Evolutionary conservation across 768 basidiomycete genomes (phyloP).

Genomic region (Mycena haematopus): DNA sequence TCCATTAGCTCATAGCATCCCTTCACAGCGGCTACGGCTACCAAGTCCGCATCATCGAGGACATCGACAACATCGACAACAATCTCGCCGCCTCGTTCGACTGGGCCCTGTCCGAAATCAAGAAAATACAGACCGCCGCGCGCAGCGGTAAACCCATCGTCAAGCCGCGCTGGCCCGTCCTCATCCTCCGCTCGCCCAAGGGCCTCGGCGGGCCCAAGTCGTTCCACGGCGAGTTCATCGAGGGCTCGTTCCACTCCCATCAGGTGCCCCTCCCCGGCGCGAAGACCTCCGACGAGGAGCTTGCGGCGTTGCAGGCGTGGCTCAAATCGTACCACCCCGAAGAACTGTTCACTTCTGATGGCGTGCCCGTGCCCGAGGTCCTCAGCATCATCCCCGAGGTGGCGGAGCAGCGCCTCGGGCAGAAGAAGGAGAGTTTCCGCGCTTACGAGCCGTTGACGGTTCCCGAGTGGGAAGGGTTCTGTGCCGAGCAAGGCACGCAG

Average conservation of each 20-base stretch:
- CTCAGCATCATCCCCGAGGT: slow-evolving; percentile 61
- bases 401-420: slow-evolving; percentile 70
- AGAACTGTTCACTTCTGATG: slow-evolving; percentile 67
- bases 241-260: slow-evolving; percentile 85
- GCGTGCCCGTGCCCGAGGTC: slow-evolving; percentile 60
- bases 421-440: slow-evolving; percentile 70
- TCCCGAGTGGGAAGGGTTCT: slow-evolving; percentile 68
- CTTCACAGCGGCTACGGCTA: slow-evolving; percentile 79
- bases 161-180: slow-evolving; percentile 92
- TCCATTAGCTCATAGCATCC: slow-evolving; percentile 12
- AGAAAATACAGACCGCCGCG: slow-evolving; percentile 80
- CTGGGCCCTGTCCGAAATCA: slow-evolving; percentile 79
- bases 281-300: slow-evolving; percentile 67
- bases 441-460: slow-evolving; percentile 65
- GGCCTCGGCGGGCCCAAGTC: slow-evolving; percentile 75
- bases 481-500: slow-evolving; percentile 59
- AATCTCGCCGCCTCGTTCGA: slow-evolving; percentile 83
- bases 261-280: slow-evolving; percentile 87
- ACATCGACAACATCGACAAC: slow-evolving; percentile 69
- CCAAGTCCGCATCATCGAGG: slow-evolving; percentile 82
- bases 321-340: slow-evolving; percentile 71
- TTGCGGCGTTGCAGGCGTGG: slow-evolving; percentile 72
- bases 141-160: slow-evolving; percentile 76
- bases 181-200: slow-evolving; percentile 88
- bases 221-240: slow-evolving; percentile 73